A percentile compares a stretch with the other conserved stretches of the same genome.
Conservation (phyloP, 805 yeast species). For the Hermanozyma aechmeae region DNA sequence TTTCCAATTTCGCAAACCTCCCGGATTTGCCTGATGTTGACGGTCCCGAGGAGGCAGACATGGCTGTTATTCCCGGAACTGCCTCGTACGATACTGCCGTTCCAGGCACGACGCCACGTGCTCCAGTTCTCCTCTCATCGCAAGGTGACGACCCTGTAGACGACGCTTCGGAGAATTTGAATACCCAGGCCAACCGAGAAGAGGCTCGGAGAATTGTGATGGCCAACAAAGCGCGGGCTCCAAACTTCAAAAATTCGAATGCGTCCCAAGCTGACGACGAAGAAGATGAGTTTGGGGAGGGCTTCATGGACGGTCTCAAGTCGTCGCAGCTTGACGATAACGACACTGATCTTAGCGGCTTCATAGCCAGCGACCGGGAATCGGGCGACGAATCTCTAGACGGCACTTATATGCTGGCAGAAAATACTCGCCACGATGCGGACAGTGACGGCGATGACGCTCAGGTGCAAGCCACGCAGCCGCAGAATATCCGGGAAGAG, state of each 20-base stretch:
- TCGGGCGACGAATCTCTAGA: conserved; percentile 7
- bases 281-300: conserved; percentile 11
- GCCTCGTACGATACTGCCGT: background rate
- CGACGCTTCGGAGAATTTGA: conserved; percentile 1
- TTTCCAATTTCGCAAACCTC: background rate
- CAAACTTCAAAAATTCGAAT: background rate
- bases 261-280: conserved; percentile 5
- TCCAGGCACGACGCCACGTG: conserved; percentile 1
- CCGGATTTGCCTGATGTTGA: conserved; percentile 6
- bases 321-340: conserved; percentile 8
- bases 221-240: conserved; percentile 3
- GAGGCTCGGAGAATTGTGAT: conserved; percentile 12
- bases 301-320: conserved; percentile 9
- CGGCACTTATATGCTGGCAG: conserved; percentile 6
- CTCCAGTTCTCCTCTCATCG: background rate
- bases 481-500: conserved; percentile 6
- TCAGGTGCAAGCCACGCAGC: conserved; percentile 1
- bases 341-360: conserved; percentile 11
- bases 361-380: conserved; percentile 8
- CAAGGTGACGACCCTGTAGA: background rate
- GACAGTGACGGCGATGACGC: conserved; percentile 2
- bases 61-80: background rate
- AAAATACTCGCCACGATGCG: conserved; percentile 8
- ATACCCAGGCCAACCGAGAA: conserved; percentile 5
- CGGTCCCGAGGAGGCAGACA: conserved; percentile 2